Evolutionary conservation across 2,329 filamentous ascomycete species (phyloP), one percentile per base, ranked within the genome.

Genomic region (Aspergillus alliaceus): DNA sequence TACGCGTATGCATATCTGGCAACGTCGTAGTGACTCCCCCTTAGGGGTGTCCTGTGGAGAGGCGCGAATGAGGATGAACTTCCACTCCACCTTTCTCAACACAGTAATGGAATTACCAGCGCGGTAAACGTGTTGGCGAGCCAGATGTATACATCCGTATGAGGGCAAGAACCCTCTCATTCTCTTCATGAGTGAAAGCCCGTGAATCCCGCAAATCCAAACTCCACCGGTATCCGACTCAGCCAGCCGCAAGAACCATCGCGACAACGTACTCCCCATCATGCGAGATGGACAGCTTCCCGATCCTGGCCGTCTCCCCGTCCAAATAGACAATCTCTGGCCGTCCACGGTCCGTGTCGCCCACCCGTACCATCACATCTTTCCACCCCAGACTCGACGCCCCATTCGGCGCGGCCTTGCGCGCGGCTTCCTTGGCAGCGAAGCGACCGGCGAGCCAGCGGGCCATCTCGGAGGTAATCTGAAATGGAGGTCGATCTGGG

Each of bases 231-330:
- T 6, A n/a, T 27, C 24, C 6, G 6, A 3, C 40, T 73, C 66
- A 74, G 0, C 64, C 69, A 42, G 69, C 68, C 34, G 74, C 75
- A 54, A 79, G 60, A 53, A 78, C 76, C 9, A 73, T 78, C 34
- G 78, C 79, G 65, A 79, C 68, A 27, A 91, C 91, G 75, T 92
- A 96, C 7, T 91, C 88, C 2, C 85, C 87, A 72, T 97, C 93
- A 71, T 97, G 93, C 67, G 89, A 95, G 65, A 97, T 96, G 58
- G 89, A 93, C 44, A 96, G 71, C 66, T 84, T 80, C 14, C 87
- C 91, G 50, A 85, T 78, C 62, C 86, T 65, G 49, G 63, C 66
- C 39, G 51, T 59, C 9, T 56, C 60, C 22, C 37, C 58, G 20
- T 63, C 64, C 60, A 74, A 52, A 63, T 73, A 76, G 6, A 77